phyloP scores from a whole-genome alignment of 768 basidiomycete genomes.

The Mycena chlorophos region DNA sequence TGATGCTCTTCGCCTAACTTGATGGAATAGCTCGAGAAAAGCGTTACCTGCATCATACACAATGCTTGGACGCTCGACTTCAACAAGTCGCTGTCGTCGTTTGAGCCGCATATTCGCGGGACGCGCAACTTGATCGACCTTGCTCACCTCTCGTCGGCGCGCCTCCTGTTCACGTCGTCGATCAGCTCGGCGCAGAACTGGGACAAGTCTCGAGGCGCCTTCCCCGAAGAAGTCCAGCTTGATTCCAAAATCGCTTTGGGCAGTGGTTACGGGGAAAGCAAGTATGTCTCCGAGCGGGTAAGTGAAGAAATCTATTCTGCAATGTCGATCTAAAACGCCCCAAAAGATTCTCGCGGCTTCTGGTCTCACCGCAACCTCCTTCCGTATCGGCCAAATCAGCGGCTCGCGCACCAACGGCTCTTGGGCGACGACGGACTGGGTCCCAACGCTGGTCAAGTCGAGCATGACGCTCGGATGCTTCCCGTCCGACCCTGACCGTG shows the following conservation, averaged over 20 bases:
- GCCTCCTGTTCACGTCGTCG: not conserved
- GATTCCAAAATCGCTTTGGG: not conserved
- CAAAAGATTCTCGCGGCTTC: not conserved
- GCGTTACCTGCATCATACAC: conserved; percentile 35
- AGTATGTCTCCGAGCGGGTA: not conserved
- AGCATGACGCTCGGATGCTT: conserved; percentile 7
- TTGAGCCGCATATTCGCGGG: conserved; percentile 42
- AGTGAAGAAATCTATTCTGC: not conserved
- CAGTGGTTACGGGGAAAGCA: conserved; percentile 2
- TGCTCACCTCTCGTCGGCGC: conserved; percentile 10
- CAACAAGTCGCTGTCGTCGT: conserved; percentile 42
- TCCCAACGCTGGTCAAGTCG: conserved; percentile 35
- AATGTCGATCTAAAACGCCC: not conserved
- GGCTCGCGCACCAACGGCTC: conserved; percentile 32
- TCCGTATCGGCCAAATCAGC: conserved; percentile 41
- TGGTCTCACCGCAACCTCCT: not conserved
- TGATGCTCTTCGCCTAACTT: not conserved
- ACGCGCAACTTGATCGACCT: conserved; percentile 43
- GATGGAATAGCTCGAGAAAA: conserved; percentile 22
- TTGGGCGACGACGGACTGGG: conserved; percentile 41
- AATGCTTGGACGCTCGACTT: conserved; percentile 53
- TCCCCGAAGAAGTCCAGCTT: not conserved
- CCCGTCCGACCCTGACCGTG: not conserved
- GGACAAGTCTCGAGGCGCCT: not conserved
- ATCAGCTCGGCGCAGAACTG: not conserved